Evolutionary conservation across 352 stramenopile genomes (phyloP).

Genomic region (Phytophthora citrophthora): DNA sequence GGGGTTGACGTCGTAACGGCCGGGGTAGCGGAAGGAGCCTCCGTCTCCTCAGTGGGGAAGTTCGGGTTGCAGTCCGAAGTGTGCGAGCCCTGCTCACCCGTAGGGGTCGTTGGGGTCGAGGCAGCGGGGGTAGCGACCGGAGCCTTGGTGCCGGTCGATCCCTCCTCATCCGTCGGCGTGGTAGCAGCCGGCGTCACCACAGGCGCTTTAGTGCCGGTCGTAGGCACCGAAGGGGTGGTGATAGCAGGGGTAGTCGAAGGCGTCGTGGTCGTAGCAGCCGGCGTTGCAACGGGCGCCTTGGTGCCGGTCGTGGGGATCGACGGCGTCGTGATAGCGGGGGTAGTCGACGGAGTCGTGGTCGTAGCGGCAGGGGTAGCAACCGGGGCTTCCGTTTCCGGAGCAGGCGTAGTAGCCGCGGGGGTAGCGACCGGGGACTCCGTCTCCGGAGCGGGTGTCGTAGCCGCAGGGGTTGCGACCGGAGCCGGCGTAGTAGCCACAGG

Average conservation of each 20-base stretch:
- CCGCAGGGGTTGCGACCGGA: not conserved
- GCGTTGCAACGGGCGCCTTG: not conserved
- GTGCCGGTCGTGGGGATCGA: not conserved
- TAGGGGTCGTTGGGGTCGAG: slow-evolving; percentile 11
- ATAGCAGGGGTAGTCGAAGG: slow-evolving; percentile 3
- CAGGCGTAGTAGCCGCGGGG: slow-evolving; percentile 9
- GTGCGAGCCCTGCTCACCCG: slow-evolving; percentile 21
- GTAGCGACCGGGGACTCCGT: not conserved
- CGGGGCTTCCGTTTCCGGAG: slow-evolving; percentile 14
- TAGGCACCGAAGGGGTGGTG: slow-evolving; percentile 11
- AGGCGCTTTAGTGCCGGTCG: slow-evolving; percentile 8
- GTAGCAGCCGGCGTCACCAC: not conserved
- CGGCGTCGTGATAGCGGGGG: no score
- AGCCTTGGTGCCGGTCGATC: slow-evolving; percentile 14
- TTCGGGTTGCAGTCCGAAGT: slow-evolving; percentile 41
- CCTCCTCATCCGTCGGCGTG: slow-evolving; percentile 17
- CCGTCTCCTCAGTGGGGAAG: slow-evolving; percentile 37
- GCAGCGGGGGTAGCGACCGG: not conserved
- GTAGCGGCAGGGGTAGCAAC: slow-evolving; percentile 1
- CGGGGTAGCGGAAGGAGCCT: slow-evolving; percentile 12
- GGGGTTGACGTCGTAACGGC: slow-evolving; percentile 6
- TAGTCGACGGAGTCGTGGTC: not conserved
- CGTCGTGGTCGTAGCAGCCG: slow-evolving; percentile 2
- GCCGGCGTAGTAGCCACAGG: slow-evolving; percentile 9
- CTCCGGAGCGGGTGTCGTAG: slow-evolving; percentile 3